Evolutionary conservation across 768 basidiomycete species (phyloP).

Genomic region (Paxillus involutus): DNA sequence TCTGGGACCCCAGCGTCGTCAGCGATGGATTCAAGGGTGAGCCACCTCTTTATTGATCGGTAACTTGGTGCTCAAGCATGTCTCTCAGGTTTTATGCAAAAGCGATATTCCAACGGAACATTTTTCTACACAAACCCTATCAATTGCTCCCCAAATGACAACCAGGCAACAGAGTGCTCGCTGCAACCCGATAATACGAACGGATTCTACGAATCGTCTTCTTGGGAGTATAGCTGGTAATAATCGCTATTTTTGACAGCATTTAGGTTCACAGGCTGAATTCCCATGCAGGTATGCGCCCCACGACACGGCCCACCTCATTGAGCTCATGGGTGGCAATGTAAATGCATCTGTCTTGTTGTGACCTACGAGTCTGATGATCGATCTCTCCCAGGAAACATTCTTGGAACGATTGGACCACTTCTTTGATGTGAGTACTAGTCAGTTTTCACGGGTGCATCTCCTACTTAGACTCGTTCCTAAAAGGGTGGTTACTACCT

Average conservation of each 20-base stretch:
- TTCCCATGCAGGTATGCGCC: slow-evolving; percentile 39
- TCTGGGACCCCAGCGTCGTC: slow-evolving; percentile 54
- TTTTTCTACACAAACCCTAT: slow-evolving; percentile 56
- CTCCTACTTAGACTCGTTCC: slow-evolving; percentile 1
- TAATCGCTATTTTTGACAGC: no score
- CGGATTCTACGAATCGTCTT: slow-evolving; percentile 71
- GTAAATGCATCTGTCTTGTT: slow-evolving; percentile 32
- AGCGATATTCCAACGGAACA: slow-evolving; percentile 60
- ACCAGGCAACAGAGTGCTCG: slow-evolving; percentile 48
- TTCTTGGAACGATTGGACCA: slow-evolving; percentile 66
- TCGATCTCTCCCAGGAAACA: slow-evolving; percentile 39
- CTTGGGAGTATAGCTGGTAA: slow-evolving; percentile 70
- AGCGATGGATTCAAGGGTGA: slow-evolving; percentile 64
- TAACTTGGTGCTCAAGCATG: background rate
- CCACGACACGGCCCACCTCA: slow-evolving; percentile 64
- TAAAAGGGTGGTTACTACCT: slow-evolving; percentile 56
- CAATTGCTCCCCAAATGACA: slow-evolving; percentile 60
- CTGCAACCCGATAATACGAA: slow-evolving; percentile 53
- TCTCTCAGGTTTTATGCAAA: slow-evolving; percentile 62
- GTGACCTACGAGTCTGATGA: background rate
- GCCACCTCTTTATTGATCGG: background rate
- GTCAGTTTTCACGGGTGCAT: background rate
- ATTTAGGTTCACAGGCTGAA: no score
- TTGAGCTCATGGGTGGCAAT: slow-evolving; percentile 69
- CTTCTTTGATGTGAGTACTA: slow-evolving; percentile 54